Evolutionary conservation across 768 basidiomycete genomes (phyloP).

Genomic region (Amanita rubescens): DNA sequence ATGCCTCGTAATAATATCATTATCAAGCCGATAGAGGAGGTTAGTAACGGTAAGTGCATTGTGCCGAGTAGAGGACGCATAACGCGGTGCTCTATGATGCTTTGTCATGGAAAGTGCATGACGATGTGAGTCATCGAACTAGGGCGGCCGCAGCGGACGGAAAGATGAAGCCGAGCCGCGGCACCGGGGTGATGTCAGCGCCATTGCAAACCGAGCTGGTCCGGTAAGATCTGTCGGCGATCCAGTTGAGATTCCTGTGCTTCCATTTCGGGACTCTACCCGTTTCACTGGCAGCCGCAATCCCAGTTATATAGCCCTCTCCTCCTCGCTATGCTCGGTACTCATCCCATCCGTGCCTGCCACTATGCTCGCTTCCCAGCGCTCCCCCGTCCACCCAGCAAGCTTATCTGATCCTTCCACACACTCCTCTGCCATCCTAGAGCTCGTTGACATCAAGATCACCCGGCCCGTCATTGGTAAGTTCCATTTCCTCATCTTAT

Average conservation of each 20-base stretch:
- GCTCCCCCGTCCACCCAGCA: slow-evolving; percentile 33
- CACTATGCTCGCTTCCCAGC: slow-evolving; percentile 20
- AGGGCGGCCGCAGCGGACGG: slow-evolving; percentile 1
- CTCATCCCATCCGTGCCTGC: slow-evolving; percentile 14
- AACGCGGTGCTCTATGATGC: background rate
- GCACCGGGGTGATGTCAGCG: slow-evolving; percentile 4
- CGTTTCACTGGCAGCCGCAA: slow-evolving; percentile 13
- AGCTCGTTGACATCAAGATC: slow-evolving; percentile 62
- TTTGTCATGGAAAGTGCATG: background rate
- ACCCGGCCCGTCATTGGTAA: slow-evolving; percentile 56
- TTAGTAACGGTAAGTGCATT: background rate
- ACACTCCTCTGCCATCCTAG: slow-evolving; percentile 60
- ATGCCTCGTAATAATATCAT: no score
- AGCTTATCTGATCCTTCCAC: slow-evolving; percentile 54
- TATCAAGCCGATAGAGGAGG: background rate
- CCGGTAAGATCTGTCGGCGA: background rate
- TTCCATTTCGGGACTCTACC: slow-evolving; percentile 1
- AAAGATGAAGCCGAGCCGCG: slow-evolving; percentile 3
- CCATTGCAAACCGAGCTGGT: background rate
- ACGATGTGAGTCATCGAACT: background rate
- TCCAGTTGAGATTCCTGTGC: background rate
- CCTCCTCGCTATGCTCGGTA: slow-evolving; percentile 13
- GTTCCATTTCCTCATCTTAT: slow-evolving; percentile 18
- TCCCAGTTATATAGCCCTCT: slow-evolving; percentile 27
- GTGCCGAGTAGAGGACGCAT: no score